These are phyloP conservation scores for Excoecaria cochinchinensis DNA, from an alignment of 345 rosid genomes.

Conservation along the genomic window DNA sequence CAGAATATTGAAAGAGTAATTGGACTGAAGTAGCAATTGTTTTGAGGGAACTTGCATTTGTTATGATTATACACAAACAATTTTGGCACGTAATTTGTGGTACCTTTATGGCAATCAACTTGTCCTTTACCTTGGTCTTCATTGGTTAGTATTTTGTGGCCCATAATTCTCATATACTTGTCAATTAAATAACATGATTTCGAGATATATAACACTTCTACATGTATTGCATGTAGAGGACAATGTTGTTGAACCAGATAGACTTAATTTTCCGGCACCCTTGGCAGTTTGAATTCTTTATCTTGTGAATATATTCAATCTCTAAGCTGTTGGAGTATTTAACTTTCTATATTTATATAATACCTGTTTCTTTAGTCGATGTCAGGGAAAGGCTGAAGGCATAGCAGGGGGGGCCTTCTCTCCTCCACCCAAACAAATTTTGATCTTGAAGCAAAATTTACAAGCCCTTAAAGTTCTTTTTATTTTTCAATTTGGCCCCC, in stretches of 20 bases:
- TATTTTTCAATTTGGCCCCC: too few relatives aligned
- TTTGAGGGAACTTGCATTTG: not conserved
- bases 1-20: not conserved
- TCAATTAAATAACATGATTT: not conserved
- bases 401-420: too few relatives aligned
- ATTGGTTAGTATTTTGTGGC: not conserved
- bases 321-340: not conserved
- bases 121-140: not conserved
- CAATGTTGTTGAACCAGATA: not conserved
- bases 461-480: too few relatives aligned
- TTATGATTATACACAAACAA: not conserved
- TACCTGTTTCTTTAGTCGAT: not conserved
- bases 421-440: too few relatives aligned
- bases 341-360: not conserved
- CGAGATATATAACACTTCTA: not conserved
- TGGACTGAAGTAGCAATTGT: not conserved
- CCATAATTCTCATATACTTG: not conserved
- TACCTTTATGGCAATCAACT: not conserved
- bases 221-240: not conserved
- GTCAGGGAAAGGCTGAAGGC: too few relatives aligned
- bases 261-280: not conserved
- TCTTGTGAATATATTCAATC: not conserved
- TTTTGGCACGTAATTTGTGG: not conserved
- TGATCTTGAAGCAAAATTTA: too few relatives aligned
- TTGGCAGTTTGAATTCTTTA: not conserved